Evolutionary conservation across 169 alveolate species (phyloP), one percentile per base, ranked within the genome.

Genomic region (Plasmodium vinckei): DNA sequence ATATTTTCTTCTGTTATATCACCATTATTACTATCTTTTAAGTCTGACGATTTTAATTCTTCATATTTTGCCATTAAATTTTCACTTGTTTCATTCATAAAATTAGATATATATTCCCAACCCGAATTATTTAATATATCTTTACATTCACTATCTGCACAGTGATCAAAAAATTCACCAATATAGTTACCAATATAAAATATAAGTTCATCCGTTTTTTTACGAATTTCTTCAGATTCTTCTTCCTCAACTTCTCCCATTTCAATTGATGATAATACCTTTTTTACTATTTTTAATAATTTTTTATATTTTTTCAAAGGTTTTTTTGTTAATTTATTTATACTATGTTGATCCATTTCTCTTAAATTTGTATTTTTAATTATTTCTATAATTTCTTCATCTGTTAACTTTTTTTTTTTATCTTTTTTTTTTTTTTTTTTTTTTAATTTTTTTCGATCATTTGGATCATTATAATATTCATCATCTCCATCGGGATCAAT

Each of bases 291-390:
- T 47, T 67, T 82, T 12, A 82, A 70, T 53, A 82, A 56, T 61
- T 82, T 82, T 56, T 82, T 82, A 60, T 82, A 54, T 64, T 82
- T 82, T 39, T 82, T 82, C 19, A 82, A 42, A 47, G 25, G 68
- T 47, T 67, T 82, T 49, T 82, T 82, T 46, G 71, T 64, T 15
- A 82, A 13, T 51, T 82, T 82, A 47, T 82, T 82, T 59, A 82
- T 82, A 47, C 84, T 67, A 47, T 82, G 82, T 47, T 82, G 73
- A 19, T 82, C 27, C 90, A 82, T 82, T 4, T 82, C 72, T 59
- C 25, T 82, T 47, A 82, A 27, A 61, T 61, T 82, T 5, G 39
- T 27, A 71, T 70, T 65, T 67, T 56, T 53, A 42, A 82, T 67
- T 82, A 67, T 67, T 15, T 56, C 27, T 25, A 65, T 0, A n/a